These are phyloP conservation scores for Helotiales sp. DNA, from an alignment of 2,329 filamentous ascomycete genomes.

Conservation along the genomic window DNA sequence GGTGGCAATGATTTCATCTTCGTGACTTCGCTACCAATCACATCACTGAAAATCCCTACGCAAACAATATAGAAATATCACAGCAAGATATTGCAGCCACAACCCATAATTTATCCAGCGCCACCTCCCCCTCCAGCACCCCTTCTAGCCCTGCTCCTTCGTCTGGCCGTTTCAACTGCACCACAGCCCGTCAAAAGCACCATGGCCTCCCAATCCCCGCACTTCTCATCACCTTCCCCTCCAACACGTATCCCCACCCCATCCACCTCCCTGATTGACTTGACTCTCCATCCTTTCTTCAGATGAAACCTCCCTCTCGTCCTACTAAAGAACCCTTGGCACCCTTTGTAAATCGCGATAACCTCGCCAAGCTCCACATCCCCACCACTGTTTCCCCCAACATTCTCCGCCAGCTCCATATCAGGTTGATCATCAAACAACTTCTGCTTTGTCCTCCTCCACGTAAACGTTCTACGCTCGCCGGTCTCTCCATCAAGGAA, in stretches of 20 bases:
- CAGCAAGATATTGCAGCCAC: too few species aligned
- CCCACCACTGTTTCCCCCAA: neutral
- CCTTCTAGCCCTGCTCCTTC: conserved; percentile 16
- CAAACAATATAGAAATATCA: too few species aligned
- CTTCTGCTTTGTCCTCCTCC: conserved; percentile 17
- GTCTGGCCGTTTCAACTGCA: conserved; percentile 11
- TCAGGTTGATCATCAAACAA: conserved; percentile 24
- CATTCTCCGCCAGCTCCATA: conserved; percentile 23
- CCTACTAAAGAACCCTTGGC: conserved; percentile 14
- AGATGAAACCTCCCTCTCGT: conserved; percentile 9
- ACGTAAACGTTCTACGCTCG: conserved; percentile 21
- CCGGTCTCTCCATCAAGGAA: conserved; percentile 12
- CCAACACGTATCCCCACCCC: neutral
- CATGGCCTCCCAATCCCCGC: conserved; percentile 12
- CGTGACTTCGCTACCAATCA: too few species aligned
- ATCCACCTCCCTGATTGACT: neutral
- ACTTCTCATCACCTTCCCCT: neutral
- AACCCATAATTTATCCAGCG: neutral
- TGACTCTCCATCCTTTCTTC: conserved; percentile 1
- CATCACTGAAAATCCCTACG: too few species aligned
- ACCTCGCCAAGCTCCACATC: conserved; percentile 9
- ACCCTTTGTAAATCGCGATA: conserved; percentile 13
- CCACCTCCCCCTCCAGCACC: neutral
- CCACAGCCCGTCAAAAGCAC: conserved; percentile 18
- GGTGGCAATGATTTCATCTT: too few species aligned